Evolutionary conservation across 495 filamentous ascomycete species (phyloP), one percentile per base, ranked within the genome.

Genomic region (Letharia lupina): DNA sequence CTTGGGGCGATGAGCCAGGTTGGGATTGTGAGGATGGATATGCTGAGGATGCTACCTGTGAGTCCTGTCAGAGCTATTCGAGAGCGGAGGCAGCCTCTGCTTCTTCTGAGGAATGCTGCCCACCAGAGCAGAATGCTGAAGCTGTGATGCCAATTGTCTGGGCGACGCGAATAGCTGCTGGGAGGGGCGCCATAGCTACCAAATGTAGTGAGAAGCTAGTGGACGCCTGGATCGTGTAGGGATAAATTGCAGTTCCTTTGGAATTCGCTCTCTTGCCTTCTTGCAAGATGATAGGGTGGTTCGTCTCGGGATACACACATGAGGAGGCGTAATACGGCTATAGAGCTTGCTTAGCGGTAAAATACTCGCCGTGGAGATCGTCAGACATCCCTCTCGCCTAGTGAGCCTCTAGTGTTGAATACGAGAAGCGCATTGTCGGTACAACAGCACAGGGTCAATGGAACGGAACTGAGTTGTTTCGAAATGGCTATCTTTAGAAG

Each of bases 1-100:
- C 77, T 70, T 0, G 85, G 85, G 1, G 82, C 79, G 59, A 80
- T 70, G 31, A 86, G 77, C 16, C 86, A 69, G 58, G 77, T 75
- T 7, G 85, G 85, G 13, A 83, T 68, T 37, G 77, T 47, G 60
- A 78, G 65, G 72, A 75, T 68, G 28, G 79, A 82, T 62, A 81
- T 56, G 56, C 75, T 56, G 62, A 79, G 68, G 64, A 71, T 78
- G 56, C 72, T 68, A 66, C 82, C 83, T 70, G 72, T 15, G 31
- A 41, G 35, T 23, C 7, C 20, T 23, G 28, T 67, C 13, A 67
- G 60, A 31, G 50, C 16, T 31, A 4, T 61, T 50, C 33, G 28
- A 28, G 13, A 15, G 11, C n/a, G 2, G 15, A 52, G 31, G 41
- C 45, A n/a, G 45, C 40, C 2, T 42, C 6, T 13, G 40, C 20